A percentile compares a stretch with the other conserved stretches of the same genome.
These are phyloP conservation scores for Fusarium gaditjirri DNA, from an alignment of 2,329 filamentous ascomycete genomes.

Conservation along the genomic window DNA sequence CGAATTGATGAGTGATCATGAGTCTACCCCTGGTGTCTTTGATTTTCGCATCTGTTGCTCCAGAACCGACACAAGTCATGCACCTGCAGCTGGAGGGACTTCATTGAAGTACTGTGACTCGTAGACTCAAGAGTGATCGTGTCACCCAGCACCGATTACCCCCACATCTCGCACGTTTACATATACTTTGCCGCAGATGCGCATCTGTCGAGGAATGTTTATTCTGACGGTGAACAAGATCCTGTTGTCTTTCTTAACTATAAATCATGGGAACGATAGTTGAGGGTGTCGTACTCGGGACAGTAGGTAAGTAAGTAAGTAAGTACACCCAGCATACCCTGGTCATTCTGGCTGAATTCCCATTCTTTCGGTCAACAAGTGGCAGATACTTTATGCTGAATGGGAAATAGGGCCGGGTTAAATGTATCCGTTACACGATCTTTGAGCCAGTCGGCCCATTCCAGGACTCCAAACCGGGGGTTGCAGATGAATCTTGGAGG, in stretches of 20 bases:
- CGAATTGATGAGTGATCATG: constrained; percentile 21
- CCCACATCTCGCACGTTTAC: background rate
- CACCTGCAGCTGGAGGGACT: background rate
- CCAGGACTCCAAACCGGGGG: background rate
- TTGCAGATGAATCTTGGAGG: background rate
- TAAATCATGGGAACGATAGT: background rate
- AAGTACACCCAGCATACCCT: background rate
- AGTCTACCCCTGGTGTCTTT: background rate
- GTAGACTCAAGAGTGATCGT: constrained; percentile 14
- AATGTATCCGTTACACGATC: background rate
- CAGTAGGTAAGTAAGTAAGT: background rate
- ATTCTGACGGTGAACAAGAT: background rate
- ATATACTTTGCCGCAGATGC: background rate
- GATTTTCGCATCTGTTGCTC: background rate
- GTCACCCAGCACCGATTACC: constrained; percentile 5
- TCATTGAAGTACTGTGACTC: constrained; percentile 14
- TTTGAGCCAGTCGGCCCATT: background rate
- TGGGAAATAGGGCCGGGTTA: background rate
- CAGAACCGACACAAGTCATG: background rate
- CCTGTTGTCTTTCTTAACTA: background rate
- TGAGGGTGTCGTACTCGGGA: constrained; percentile 14
- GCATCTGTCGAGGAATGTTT: background rate
- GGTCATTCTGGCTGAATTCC: background rate
- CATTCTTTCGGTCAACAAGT: background rate
- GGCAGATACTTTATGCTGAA: background rate